Percentiles rank a stretch among this genome's conserved stretches.
Conservation (phyloP, 768 basidiomycete species). For the Tricholomella constricta region DNA sequence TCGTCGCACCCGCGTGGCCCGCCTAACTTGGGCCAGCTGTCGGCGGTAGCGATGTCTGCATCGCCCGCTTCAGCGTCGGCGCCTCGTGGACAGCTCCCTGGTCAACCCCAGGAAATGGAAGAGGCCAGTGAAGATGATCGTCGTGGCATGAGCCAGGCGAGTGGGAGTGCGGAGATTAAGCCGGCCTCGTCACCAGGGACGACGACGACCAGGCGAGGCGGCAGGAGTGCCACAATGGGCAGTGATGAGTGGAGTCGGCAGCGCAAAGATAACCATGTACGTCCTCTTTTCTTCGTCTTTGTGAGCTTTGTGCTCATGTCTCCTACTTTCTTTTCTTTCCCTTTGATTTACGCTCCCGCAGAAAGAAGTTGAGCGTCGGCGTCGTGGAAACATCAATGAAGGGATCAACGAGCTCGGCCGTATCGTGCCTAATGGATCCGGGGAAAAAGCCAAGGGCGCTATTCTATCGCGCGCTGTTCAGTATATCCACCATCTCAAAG, state of each 20-base stretch:
- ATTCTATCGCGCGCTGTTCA: conserved; percentile 87
- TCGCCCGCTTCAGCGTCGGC: conserved; percentile 24
- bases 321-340: not conserved
- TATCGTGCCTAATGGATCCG: conserved; percentile 85
- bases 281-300: conserved; percentile 25
- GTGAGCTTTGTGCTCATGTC: not conserved
- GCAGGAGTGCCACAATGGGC: conserved; percentile 63
- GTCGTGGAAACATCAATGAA: conserved; percentile 94
- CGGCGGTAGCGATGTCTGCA: conserved; percentile 53
- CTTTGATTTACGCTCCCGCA: too few species aligned
- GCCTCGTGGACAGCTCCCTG: conserved; percentile 14
- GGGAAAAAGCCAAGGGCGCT: conserved; percentile 88
- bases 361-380: conserved; percentile 98
- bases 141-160: conserved; percentile 13
- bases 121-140: conserved; percentile 30
- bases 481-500: conserved; percentile 90
- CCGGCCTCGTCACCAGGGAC: conserved; percentile 16
- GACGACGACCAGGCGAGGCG: conserved; percentile 45
- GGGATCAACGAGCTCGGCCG: conserved; percentile 91
- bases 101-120: conserved; percentile 22
- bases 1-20: conserved; percentile 72
- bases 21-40: conserved; percentile 61
- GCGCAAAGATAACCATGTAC: conserved; percentile 80
- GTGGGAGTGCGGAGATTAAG: conserved; percentile 13
- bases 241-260: conserved; percentile 80